These are phyloP conservation scores for Nannochloris sp. DNA, from an alignment of 139 green algal genomes.

Conservation along the genomic window DNA sequence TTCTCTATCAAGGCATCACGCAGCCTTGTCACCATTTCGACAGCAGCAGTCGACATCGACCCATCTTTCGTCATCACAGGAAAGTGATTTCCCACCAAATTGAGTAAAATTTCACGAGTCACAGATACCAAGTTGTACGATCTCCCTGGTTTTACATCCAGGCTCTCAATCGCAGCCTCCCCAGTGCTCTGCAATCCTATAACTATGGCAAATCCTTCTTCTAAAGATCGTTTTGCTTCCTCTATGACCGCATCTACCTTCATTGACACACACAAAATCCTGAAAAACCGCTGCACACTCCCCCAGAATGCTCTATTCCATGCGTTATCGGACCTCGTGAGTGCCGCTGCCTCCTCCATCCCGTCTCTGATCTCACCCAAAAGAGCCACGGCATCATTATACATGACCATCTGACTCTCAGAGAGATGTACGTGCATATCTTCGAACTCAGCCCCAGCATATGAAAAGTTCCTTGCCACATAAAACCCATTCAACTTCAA, in stretches of 20 bases:
- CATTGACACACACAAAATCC: constrained; percentile 72
- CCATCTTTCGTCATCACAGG: constrained; percentile 16
- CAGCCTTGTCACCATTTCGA: constrained; percentile 7
- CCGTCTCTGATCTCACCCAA: constrained; percentile 33
- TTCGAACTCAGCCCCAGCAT: constrained; percentile 71
- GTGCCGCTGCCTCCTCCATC: constrained; percentile 38
- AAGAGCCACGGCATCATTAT: constrained; percentile 58
- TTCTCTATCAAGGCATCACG: constrained; percentile 36
- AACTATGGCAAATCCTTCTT: constrained; percentile 51
- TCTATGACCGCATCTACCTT: constrained; percentile 67
- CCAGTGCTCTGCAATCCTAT: constrained; percentile 61
- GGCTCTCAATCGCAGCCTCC: constrained; percentile 34
- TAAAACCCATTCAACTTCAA: constrained; percentile 78
- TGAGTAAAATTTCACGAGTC: constrained; percentile 66
- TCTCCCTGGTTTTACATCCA: constrained; percentile 45
- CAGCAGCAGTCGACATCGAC: not conserved
- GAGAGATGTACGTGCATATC: constrained; percentile 55
- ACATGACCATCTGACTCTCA: constrained; percentile 38
- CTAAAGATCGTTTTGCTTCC: constrained; percentile 51
- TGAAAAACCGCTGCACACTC: constrained; percentile 89
- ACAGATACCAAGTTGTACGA: constrained; percentile 49
- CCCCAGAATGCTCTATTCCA: constrained; percentile 54
- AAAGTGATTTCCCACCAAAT: constrained; percentile 61
- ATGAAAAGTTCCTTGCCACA: constrained; percentile 66
- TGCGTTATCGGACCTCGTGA: not conserved